These are phyloP conservation scores for Mycena kentingensis DNA, from an alignment of 768 basidiomycete genomes.

Conservation along the genomic window DNA sequence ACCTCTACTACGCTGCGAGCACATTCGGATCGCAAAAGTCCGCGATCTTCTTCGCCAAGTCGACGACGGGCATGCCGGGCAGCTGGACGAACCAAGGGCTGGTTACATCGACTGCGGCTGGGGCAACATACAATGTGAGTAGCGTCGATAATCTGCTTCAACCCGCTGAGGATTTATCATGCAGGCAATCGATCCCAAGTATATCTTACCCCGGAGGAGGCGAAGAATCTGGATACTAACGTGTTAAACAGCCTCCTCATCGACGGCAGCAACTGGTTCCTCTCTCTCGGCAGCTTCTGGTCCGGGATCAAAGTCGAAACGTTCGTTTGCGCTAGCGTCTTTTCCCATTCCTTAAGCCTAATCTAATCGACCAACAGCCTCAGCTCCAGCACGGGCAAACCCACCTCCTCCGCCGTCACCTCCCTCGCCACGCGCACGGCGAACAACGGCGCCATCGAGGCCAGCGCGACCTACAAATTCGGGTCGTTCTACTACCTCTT, in stretches of 20 bases:
- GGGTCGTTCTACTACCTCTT: conserved; percentile 56
- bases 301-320: conserved; percentile 49
- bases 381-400: conserved; percentile 44
- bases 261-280: conserved; percentile 41
- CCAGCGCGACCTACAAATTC: conserved; percentile 45
- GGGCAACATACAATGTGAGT: conserved; percentile 41
- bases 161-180: neutral
- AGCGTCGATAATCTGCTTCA: conserved; percentile 24
- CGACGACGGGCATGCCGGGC: conserved; percentile 48
- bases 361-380: conserved; percentile 28
- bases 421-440: conserved; percentile 49
- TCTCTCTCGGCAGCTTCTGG: conserved; percentile 59
- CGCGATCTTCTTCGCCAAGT: conserved; percentile 57
- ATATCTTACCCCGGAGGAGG: conserved; percentile 18
- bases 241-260: neutral
- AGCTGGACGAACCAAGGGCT: conserved; percentile 50
- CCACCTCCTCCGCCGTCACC: conserved; percentile 39
- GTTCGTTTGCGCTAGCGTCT: conserved; percentile 19
- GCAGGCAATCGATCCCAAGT: conserved; percentile 59
- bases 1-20: conserved; percentile 55
- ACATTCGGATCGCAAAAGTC: conserved; percentile 32
- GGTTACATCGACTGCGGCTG: conserved; percentile 43
- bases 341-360: neutral
- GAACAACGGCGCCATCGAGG: conserved; percentile 50
- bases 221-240: conserved; percentile 37